phyloP scores from a whole-genome alignment of 176 grass and related monocot genomes.

The Ensete glaucum region DNA sequence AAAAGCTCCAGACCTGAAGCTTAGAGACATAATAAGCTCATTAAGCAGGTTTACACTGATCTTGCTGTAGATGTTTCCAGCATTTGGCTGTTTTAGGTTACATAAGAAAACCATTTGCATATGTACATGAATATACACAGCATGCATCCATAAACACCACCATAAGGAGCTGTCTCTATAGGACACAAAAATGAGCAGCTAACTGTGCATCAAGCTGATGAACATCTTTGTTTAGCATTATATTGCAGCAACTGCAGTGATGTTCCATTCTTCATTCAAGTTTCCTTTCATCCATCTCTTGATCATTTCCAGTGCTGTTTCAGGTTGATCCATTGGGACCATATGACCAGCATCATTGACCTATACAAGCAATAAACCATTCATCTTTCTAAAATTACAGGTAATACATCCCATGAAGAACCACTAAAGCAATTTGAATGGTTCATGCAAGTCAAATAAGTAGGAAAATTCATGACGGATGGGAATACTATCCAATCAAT shows the following conservation, averaged over 20 bases:
- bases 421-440: not conserved
- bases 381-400: not conserved
- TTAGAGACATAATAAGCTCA: too few relatives aligned
- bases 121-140: too few relatives aligned
- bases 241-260: not conserved
- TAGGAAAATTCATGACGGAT: not conserved
- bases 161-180: too few relatives aligned
- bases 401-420: not conserved
- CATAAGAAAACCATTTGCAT: too few relatives aligned
- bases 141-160: too few relatives aligned
- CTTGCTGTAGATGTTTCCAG: too few relatives aligned
- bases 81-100: too few relatives aligned
- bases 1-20: too few relatives aligned
- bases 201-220: not conserved
- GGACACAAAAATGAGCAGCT: not conserved
- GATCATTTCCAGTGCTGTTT: constrained; percentile 2
- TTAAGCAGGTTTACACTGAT: too few relatives aligned
- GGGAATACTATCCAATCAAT: too few relatives aligned
- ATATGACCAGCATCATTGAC: constrained; percentile 8
- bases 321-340: constrained; percentile 11
- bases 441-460: not conserved
- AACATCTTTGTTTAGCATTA: not conserved
- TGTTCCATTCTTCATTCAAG: not conserved
- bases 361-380: not conserved
- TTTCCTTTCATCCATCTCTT: constrained; percentile 10